Conservation (phyloP, 441 rosid species). For the Rhodomyrtus psidioides region DNA sequence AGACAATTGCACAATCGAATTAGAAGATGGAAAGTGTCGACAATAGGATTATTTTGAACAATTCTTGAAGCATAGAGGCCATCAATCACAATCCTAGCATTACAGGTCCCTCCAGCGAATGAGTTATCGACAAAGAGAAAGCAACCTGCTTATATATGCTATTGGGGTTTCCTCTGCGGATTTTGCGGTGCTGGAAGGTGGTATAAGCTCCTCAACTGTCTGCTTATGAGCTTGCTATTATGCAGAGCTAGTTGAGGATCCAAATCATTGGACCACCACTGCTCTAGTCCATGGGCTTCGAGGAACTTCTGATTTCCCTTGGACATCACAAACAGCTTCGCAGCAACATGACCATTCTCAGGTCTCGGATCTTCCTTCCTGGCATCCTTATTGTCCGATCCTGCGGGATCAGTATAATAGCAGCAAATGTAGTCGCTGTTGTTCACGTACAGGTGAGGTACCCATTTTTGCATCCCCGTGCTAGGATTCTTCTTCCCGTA, state of each 20-base stretch:
- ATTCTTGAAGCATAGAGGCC: neutral
- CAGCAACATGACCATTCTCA: conserved; percentile 35
- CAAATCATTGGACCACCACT: conserved; percentile 93
- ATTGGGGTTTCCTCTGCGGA: neutral
- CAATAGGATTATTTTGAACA: neutral
- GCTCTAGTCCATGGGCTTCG: conserved; percentile 92
- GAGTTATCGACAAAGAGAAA: neutral
- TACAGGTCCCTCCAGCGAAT: neutral
- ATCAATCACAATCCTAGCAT: neutral
- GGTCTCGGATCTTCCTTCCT: conserved; percentile 42
- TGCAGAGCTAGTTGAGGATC: conserved; percentile 56
- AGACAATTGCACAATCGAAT: neutral
- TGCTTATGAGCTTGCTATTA: conserved; percentile 70
- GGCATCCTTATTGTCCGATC: conserved; percentile 17
- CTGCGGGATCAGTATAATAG: conserved; percentile 54
- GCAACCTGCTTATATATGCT: neutral
- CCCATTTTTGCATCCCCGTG: conserved; percentile 58
- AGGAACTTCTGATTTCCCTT: conserved; percentile 85
- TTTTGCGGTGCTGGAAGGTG: conserved; percentile 24
- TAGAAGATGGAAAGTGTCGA: neutral
- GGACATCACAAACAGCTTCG: conserved; percentile 78
- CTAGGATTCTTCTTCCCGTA: conserved; percentile 30
- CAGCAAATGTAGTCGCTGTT: conserved; percentile 91
- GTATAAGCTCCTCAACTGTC: conserved; percentile 80
- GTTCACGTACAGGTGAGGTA: conserved; percentile 83